A percentile compares a stretch with the other conserved stretches of the same genome.
These are phyloP conservation scores for Rhizophora apiculata DNA, from an alignment of 345 rosid genomes.

Conservation along the genomic window DNA sequence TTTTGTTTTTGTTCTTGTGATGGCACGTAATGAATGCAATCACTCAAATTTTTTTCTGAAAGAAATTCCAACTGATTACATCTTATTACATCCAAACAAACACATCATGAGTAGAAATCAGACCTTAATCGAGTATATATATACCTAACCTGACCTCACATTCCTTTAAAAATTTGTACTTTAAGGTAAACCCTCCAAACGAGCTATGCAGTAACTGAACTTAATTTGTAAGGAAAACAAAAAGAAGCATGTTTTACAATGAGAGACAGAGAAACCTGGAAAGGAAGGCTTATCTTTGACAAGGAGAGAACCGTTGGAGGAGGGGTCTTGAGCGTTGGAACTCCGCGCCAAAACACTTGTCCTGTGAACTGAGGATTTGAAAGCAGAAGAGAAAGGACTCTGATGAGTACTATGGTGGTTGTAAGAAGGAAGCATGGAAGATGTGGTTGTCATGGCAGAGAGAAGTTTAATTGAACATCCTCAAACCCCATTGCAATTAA, in stretches of 20 bases:
- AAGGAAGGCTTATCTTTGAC: constrained; percentile 29
- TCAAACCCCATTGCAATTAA: no score
- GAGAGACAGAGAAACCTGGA: constrained; percentile 35
- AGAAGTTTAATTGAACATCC: no score
- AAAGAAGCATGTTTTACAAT: no score
- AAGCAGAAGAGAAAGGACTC: background rate
- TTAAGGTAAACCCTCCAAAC: no score
- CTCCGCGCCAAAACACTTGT: constrained; percentile 44
- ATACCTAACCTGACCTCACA: background rate
- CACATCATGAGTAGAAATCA: no score
- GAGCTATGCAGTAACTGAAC: no score
- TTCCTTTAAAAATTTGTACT: no score
- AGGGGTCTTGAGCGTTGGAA: constrained; percentile 23
- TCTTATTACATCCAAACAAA: no score
- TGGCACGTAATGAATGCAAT: background rate
- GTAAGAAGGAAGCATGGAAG: background rate
- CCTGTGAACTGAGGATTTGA: constrained; percentile 24
- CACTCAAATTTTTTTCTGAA: background rate
- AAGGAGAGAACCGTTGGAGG: constrained; percentile 41
- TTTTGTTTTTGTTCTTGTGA: no score
- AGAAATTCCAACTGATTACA: background rate
- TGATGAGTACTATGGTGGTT: background rate
- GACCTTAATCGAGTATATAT: no score
- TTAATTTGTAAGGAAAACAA: no score
- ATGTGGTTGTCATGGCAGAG: constrained; percentile 20